Conservation (phyloP, 805 yeast species). For the Zygosaccharomyces bailii region DNA sequence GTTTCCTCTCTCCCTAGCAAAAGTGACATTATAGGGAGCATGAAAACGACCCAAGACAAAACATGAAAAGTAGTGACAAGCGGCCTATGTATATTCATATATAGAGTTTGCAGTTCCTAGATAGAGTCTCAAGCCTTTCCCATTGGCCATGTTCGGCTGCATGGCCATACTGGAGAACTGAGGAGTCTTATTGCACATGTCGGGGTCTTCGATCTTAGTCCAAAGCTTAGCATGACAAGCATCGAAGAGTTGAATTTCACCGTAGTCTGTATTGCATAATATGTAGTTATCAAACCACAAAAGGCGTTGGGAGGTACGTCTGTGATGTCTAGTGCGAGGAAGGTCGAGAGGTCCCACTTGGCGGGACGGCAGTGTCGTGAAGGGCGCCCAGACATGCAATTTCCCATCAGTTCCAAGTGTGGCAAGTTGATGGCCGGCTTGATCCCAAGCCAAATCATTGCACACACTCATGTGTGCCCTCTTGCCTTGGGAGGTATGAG, state of each 20-base stretch:
- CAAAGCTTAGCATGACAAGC: slow-evolving; percentile 21
- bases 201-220: slow-evolving; percentile 26
- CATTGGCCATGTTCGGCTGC: slow-evolving; percentile 25
- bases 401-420: slow-evolving; percentile 80
- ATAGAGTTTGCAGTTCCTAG: slow-evolving; percentile 19
- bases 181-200: not conserved
- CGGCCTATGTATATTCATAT: slow-evolving; percentile 11
- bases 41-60: not conserved
- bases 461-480: slow-evolving; percentile 77
- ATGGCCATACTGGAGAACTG: slow-evolving; percentile 27
- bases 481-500: slow-evolving; percentile 15
- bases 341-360: slow-evolving; percentile 28
- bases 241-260: slow-evolving; percentile 28
- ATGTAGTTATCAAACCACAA: slow-evolving; percentile 23
- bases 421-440: slow-evolving; percentile 56
- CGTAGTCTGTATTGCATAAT: slow-evolving; percentile 27
- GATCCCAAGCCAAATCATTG: slow-evolving; percentile 76
- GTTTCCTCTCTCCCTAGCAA: not conserved
- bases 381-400: slow-evolving; percentile 62
- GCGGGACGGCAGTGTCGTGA: slow-evolving; percentile 11
- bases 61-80: not conserved
- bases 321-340: slow-evolving; percentile 24
- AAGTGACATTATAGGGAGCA: not conserved
- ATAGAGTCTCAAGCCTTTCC: slow-evolving; percentile 25
- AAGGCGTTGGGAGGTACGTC: slow-evolving; percentile 27